Conservation (phyloP, 2,329 filamentous ascomycete genomes). For the Graphilbum ipis-grandicollis region DNA sequence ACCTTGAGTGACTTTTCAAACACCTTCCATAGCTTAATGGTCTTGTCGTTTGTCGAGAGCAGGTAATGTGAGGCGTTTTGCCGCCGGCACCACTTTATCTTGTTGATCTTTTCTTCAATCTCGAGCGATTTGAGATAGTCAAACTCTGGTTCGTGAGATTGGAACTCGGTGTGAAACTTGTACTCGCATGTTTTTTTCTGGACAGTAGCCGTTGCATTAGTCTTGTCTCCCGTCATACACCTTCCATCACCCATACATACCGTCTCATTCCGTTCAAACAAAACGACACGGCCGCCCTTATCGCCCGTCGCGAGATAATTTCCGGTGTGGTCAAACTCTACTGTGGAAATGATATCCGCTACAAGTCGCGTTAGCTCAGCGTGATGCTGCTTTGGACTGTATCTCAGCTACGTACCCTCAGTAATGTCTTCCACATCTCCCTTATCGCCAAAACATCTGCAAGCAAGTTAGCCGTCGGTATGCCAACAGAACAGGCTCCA, state of each 20-base stretch:
- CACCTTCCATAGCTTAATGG: slow-evolving; percentile 99
- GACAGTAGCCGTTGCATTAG: too few relatives aligned
- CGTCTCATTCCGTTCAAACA: slow-evolving; percentile 90
- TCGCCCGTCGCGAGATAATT: slow-evolving; percentile 85
- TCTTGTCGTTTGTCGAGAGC: slow-evolving; percentile 98
- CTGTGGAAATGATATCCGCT: slow-evolving; percentile 86
- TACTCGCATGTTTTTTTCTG: slow-evolving; percentile 99
- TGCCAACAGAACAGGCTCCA: not conserved
- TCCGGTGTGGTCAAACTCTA: slow-evolving; percentile 79
- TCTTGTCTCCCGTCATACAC: too few relatives aligned
- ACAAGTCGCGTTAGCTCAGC: not conserved
- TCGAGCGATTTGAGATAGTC: slow-evolving; percentile 98
- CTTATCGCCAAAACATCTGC: slow-evolving; percentile 97
- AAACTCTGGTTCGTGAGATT: slow-evolving; percentile 98
- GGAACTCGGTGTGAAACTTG: slow-evolving; percentile 99
- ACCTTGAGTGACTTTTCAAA: slow-evolving; percentile 99
- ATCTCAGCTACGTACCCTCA: slow-evolving; percentile 53
- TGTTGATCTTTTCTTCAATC: slow-evolving; percentile 99
- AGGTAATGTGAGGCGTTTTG: slow-evolving; percentile 98
- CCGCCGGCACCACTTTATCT: slow-evolving; percentile 98
- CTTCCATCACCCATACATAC: too few relatives aligned
- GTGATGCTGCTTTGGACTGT: too few relatives aligned
- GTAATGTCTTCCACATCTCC: slow-evolving; percentile 98
- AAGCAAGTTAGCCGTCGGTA: not conserved
- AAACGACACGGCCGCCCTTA: slow-evolving; percentile 69